Conservation (phyloP, 78 protist genomes). For the Reticulomyxa filosa region DNA sequence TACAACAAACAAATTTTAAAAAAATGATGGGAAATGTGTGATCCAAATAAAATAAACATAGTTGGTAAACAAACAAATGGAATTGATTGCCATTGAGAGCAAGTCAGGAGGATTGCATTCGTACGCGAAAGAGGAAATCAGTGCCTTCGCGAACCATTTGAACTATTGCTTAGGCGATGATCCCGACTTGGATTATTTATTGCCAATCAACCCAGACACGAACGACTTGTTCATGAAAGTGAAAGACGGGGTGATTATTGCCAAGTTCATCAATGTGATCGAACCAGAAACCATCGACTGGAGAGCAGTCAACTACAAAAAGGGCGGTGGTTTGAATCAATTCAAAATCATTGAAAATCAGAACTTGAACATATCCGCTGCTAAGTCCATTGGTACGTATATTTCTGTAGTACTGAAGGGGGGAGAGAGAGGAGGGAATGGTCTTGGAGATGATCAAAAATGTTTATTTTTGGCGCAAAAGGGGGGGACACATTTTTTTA, state of each 20-base stretch:
- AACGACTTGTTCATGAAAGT: background rate
- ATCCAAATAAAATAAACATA: too few relatives aligned
- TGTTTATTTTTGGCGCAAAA: too few relatives aligned
- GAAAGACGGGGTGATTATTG: constrained; percentile 33
- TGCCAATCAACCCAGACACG: constrained; percentile 3
- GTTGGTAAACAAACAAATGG: background rate
- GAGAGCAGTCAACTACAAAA: too few relatives aligned
- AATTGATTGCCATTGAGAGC: background rate
- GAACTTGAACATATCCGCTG: constrained; percentile 48
- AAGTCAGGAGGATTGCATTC: background rate
- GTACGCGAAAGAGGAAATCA: constrained; percentile 1
- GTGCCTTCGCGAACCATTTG: background rate
- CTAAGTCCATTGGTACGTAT: constrained; percentile 77
- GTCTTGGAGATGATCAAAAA: too few relatives aligned
- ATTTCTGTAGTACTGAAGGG: too few relatives aligned
- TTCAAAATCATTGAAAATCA: background rate
- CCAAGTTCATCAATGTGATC: constrained; percentile 37
- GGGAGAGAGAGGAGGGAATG: too few relatives aligned
- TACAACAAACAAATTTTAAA: too few relatives aligned
- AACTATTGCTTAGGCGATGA: constrained; percentile 3
- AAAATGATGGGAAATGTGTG: too few relatives aligned
- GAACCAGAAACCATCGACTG: constrained; percentile 32
- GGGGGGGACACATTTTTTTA: too few relatives aligned
- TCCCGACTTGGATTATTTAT: background rate
- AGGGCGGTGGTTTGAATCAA: too few relatives aligned